Evolutionary conservation across 768 basidiomycete genomes (phyloP).

Genomic region (Rhizopogon vinicolor): DNA sequence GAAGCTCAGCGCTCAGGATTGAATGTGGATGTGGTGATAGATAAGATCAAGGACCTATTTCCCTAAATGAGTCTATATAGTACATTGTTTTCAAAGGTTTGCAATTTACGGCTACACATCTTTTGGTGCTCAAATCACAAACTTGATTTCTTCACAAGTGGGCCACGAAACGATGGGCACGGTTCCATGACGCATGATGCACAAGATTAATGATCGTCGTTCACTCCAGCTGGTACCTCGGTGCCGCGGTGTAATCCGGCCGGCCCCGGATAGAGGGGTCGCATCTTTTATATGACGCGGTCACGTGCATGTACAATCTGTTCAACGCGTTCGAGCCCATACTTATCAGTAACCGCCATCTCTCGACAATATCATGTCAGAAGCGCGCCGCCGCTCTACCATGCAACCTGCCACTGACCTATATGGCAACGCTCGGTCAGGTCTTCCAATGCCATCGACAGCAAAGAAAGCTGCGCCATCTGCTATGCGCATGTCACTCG

Average conservation of each 20-base stretch:
- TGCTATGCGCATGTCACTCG: conserved; percentile 63
- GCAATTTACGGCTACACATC: no score
- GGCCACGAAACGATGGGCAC: no score
- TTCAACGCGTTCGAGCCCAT: conserved; percentile 6
- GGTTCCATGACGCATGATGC: no score
- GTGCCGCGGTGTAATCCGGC: no score
- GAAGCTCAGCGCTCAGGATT: no score
- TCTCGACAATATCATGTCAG: conserved; percentile 30
- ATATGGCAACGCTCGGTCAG: conserved; percentile 50
- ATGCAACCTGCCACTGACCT: conserved; percentile 52
- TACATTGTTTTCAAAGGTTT: no score
- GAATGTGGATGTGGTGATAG: not conserved
- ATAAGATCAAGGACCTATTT: not conserved
- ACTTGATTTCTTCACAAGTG: no score
- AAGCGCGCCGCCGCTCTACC: conserved; percentile 50
- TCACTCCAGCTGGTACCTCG: no score
- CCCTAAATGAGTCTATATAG: no score
- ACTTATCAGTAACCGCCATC: conserved; percentile 1
- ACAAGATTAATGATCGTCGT: no score
- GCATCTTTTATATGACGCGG: not conserved
- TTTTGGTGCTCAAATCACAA: no score
- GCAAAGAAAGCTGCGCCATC: conserved; percentile 57
- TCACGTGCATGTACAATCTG: not conserved
- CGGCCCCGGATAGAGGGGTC: no score
- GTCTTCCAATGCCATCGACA: conserved; percentile 71